These are phyloP conservation scores for Fimicolochytrium jonesii DNA, from an alignment of 192 early-diverging fungal genomes.

Conservation along the genomic window DNA sequence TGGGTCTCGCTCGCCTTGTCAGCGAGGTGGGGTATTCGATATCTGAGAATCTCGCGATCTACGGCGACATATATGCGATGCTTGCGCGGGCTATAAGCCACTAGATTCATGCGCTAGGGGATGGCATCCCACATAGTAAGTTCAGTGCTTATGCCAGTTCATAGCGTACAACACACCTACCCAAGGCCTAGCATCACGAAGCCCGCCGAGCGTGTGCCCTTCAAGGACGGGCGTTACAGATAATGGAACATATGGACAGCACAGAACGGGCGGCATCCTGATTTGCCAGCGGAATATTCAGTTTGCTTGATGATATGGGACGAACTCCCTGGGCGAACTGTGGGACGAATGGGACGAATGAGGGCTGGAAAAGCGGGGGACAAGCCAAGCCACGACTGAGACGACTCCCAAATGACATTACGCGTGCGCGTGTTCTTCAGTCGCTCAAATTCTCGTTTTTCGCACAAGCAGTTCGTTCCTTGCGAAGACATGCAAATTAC, in stretches of 20 bases:
- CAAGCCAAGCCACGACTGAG: no score
- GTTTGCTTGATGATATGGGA: no score
- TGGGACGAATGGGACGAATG: no score
- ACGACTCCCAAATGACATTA: no score
- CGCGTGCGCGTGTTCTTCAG: no score
- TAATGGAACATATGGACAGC: not conserved
- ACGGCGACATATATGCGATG: slow-evolving; percentile 8
- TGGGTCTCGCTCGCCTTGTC: not conserved
- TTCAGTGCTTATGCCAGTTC: not conserved
- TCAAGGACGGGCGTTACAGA: not conserved
- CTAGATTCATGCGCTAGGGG: slow-evolving; percentile 15
- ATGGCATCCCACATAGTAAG: not conserved
- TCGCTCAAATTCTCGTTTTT: no score
- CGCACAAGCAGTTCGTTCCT: no score
- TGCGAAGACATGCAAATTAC: no score
- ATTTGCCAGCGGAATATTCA: no score
- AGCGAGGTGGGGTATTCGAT: slow-evolving; percentile 3
- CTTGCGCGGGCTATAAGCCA: not conserved
- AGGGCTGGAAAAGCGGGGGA: no score
- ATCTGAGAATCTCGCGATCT: slow-evolving; percentile 8
- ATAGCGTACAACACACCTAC: not conserved
- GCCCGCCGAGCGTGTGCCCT: not conserved
- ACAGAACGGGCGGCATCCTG: not conserved
- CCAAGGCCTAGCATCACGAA: not conserved
- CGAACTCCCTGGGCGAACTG: no score